Evolutionary conservation across 345 rosid species (phyloP).

Genomic region (Brassica nigra): DNA sequence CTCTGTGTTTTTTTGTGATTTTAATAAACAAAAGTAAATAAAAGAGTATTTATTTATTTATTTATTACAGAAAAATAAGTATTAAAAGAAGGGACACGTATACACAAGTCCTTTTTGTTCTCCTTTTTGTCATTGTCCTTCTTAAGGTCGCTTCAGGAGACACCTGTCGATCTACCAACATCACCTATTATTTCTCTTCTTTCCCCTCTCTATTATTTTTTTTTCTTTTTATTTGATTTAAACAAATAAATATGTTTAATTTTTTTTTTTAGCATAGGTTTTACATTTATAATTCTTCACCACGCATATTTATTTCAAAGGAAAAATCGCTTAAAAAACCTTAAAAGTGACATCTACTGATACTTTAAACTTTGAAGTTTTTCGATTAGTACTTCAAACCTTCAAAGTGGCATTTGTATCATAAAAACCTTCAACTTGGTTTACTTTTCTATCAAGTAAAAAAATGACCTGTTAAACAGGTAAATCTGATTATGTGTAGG

Average conservation of each 20-base stretch:
- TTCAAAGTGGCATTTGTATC: too few species aligned
- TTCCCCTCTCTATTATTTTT: background rate
- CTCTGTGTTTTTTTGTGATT: slow-evolving; percentile 19
- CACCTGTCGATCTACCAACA: slow-evolving; percentile 38
- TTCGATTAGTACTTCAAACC: too few species aligned
- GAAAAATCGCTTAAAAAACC: too few species aligned
- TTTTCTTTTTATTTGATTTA: background rate
- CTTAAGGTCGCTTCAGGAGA: slow-evolving; percentile 34
- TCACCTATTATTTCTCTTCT: background rate
- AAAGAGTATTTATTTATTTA: slow-evolving; percentile 7
- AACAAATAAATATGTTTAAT: background rate
- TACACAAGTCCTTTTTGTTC: slow-evolving; percentile 22
- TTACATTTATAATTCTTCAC: too few species aligned
- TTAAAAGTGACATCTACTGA: too few species aligned
- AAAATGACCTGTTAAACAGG: too few species aligned
- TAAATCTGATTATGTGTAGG: too few species aligned
- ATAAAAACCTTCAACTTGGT: too few species aligned
- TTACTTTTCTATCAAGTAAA: too few species aligned
- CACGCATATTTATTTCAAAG: too few species aligned
- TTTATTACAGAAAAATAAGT: background rate
- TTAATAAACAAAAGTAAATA: background rate
- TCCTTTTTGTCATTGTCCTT: slow-evolving; percentile 37
- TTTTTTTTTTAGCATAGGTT: too few species aligned
- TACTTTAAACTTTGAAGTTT: too few species aligned
- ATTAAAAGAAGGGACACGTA: slow-evolving; percentile 30